phyloP scores from a whole-genome alignment of 768 basidiomycete genomes.

The Russula earlei region DNA sequence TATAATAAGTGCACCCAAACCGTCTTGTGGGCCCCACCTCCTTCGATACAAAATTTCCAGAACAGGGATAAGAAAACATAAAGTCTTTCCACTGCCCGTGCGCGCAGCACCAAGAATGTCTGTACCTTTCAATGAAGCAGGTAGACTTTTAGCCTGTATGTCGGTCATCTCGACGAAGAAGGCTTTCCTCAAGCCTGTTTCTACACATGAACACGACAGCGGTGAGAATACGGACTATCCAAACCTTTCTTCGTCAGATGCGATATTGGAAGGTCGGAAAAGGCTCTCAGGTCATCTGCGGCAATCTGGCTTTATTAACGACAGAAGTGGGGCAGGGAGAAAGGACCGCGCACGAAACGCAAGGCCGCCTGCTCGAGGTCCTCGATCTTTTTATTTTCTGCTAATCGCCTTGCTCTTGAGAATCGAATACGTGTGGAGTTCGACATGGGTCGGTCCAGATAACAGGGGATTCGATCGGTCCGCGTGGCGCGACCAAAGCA shows the following conservation, averaged over 20 bases:
- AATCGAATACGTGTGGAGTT: background rate
- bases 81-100: slow-evolving; percentile 67
- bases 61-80: slow-evolving; percentile 61
- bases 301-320: slow-evolving; percentile 9
- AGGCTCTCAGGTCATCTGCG: slow-evolving; percentile 9
- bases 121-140: slow-evolving; percentile 48
- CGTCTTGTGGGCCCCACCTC: slow-evolving; percentile 66
- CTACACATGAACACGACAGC: background rate
- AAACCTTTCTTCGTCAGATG: slow-evolving; percentile 19
- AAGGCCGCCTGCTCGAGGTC: slow-evolving; percentile 13
- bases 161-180: slow-evolving; percentile 86
- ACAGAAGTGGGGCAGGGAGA: background rate
- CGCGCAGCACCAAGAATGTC: slow-evolving; percentile 63
- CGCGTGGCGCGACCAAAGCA: no score
- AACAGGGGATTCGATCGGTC: no score
- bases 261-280: slow-evolving; percentile 18
- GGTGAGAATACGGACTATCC: background rate
- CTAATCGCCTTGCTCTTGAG: slow-evolving; percentile 14
- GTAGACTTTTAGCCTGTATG: slow-evolving; percentile 54
- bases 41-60: slow-evolving; percentile 55
- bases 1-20: slow-evolving; percentile 82
- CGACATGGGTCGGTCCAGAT: no score
- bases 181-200: slow-evolving; percentile 71
- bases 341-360: slow-evolving; percentile 14
- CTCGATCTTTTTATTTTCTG: slow-evolving; percentile 17